These are phyloP conservation scores for Sphagnum magellanicum DNA, from an alignment of 228 moss, liverwort and hornwort genomes.

Conservation along the genomic window DNA sequence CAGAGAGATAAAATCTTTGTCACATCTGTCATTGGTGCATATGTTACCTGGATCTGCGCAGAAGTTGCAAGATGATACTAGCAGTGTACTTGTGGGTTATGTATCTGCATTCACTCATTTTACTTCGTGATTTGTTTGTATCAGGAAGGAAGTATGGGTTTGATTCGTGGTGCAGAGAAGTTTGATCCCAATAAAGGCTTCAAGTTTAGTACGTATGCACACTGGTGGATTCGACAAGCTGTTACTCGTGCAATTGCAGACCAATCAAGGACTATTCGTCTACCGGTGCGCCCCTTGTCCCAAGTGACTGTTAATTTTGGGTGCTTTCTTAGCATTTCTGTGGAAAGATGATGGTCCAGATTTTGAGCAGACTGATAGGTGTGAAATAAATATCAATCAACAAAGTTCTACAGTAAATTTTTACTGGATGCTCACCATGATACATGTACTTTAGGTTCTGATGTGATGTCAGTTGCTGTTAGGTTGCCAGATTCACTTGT, in stretches of 20 bases:
- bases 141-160: slow-evolving; percentile 88
- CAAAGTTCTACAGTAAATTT: neutral
- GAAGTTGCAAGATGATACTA: no score
- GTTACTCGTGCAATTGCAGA: slow-evolving; percentile 86
- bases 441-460: neutral
- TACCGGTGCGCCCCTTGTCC: slow-evolving; percentile 44
- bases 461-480: neutral
- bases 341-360: neutral
- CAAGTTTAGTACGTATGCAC: slow-evolving; percentile 90
- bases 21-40: no score
- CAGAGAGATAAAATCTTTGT: no score
- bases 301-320: neutral
- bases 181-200: slow-evolving; percentile 81
- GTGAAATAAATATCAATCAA: neutral
- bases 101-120: neutral
- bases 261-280: slow-evolving; percentile 86
- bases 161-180: slow-evolving; percentile 92
- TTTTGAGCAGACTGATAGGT: neutral
- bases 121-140: neutral
- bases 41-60: no score
- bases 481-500: slow-evolving; percentile 63
- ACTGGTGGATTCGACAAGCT: slow-evolving; percentile 98
- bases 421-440: neutral
- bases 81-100: no score
- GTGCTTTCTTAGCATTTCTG: neutral